A percentile compares a stretch with the other conserved stretches of the same genome.
Evolutionary conservation across 805 yeast genomes (phyloP).

Genomic region (Metschnikowia noctiluminum): DNA sequence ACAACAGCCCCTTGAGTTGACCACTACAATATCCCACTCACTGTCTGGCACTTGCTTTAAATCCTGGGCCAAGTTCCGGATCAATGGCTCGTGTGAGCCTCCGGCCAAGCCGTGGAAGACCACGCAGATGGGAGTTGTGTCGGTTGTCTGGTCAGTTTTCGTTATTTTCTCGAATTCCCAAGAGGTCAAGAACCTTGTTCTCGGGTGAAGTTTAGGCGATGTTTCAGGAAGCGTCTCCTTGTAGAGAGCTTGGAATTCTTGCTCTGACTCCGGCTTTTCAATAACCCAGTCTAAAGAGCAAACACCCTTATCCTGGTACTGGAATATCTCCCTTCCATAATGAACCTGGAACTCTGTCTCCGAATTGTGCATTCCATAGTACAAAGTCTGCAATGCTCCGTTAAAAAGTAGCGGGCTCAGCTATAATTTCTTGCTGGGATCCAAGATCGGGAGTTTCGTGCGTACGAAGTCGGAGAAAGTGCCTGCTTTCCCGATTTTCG

Average conservation of each 20-base stretch:
- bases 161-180: constrained; percentile 38
- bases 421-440: constrained; percentile 38
- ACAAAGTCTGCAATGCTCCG: constrained; percentile 77
- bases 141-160: constrained; percentile 19
- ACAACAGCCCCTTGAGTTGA: constrained; percentile 77
- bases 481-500: constrained; percentile 4
- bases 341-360: constrained; percentile 52
- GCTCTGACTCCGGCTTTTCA: constrained; percentile 27
- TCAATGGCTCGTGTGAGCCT: constrained; percentile 78
- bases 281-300: constrained; percentile 75
- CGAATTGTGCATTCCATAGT: constrained; percentile 54
- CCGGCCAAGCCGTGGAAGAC: constrained; percentile 79
- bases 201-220: constrained; percentile 42
- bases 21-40: constrained; percentile 62
- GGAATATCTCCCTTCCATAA: constrained; percentile 69
- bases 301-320: constrained; percentile 63
- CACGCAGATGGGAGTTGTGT: constrained; percentile 56
- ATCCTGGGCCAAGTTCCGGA: constrained; percentile 53
- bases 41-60: constrained; percentile 21
- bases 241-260: constrained; percentile 24
- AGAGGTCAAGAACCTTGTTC: constrained; percentile 51
- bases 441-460: constrained; percentile 20
- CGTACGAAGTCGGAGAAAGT: constrained; percentile 14
- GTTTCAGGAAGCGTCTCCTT: constrained; percentile 31
- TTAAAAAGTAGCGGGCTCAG: constrained; percentile 63